These are phyloP conservation scores for Erysiphe neolycopersici DNA, from an alignment of 2,329 filamentous ascomycete species.

Conservation along the genomic window DNA sequence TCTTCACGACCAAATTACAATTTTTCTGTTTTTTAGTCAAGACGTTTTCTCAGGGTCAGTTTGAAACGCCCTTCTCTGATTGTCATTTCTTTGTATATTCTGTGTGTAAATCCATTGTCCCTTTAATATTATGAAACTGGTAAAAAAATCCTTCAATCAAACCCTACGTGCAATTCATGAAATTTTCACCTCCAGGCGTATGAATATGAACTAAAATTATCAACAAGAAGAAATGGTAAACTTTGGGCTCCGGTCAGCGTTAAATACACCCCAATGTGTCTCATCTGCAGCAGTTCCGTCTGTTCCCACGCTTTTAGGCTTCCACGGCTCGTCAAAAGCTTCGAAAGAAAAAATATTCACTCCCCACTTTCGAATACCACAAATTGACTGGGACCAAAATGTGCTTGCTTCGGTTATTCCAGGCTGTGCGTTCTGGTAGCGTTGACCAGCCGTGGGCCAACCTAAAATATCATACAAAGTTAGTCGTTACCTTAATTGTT, in stretches of 20 bases:
- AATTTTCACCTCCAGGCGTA: neutral
- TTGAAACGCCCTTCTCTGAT: no score
- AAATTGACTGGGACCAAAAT: constrained; percentile 36
- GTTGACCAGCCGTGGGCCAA: constrained; percentile 36
- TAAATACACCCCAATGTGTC: constrained; percentile 45
- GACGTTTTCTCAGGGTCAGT: no score
- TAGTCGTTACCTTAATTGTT: neutral
- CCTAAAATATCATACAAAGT: constrained; percentile 8
- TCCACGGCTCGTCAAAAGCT: constrained; percentile 48
- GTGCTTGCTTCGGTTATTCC: constrained; percentile 27
- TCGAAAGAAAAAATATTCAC: constrained; percentile 49
- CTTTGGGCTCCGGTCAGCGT: constrained; percentile 28
- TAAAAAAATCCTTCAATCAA: no score
- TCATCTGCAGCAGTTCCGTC: constrained; percentile 34
- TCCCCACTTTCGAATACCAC: constrained; percentile 35
- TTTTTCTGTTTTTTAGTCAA: no score
- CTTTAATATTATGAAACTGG: no score
- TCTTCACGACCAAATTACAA: no score
- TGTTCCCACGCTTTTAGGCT: constrained; percentile 34
- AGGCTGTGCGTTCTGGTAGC: constrained; percentile 34
- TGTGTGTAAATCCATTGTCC: no score
- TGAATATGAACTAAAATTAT: neutral
- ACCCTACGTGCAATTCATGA: no score
- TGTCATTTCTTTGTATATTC: no score
- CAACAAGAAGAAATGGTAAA: constrained; percentile 12